Conservation (phyloP, 225 moss, liverwort and hornwort species). For the Pseudoscleropodium purum region DNA sequence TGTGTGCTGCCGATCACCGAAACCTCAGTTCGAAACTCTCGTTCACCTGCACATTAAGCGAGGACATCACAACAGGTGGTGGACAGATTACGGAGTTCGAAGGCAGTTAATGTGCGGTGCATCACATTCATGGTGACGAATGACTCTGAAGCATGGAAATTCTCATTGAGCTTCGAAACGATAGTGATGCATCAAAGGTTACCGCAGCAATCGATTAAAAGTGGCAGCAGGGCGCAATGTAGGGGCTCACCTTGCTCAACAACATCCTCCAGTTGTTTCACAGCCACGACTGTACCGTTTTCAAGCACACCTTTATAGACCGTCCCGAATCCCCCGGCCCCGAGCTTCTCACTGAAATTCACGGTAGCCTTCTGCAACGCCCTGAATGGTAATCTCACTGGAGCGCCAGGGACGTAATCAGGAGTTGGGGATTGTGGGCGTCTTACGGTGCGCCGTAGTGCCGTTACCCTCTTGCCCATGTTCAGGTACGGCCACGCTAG, state of each 20-base stretch:
- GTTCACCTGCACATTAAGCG: conserved; percentile 26
- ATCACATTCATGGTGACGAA: background rate
- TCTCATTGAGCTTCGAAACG: background rate
- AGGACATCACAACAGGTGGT: background rate
- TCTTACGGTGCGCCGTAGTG: background rate
- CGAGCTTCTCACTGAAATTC: conserved; percentile 57
- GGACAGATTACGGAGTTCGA: background rate
- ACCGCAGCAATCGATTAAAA: background rate
- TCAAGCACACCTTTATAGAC: conserved; percentile 59
- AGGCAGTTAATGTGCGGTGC: background rate
- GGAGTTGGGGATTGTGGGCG: background rate
- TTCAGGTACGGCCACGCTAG: conserved; percentile 7
- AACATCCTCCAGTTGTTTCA: conserved; percentile 62
- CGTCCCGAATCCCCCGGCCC: conserved; percentile 50
- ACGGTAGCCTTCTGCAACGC: conserved; percentile 54
- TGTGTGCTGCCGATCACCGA: conserved; percentile 57
- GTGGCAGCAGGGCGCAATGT: background rate
- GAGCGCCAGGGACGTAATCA: conserved; percentile 49
- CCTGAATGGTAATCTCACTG: conserved; percentile 31
- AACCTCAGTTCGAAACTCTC: conserved; percentile 68
- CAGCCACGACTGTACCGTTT: conserved; percentile 48
- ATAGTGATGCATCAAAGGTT: background rate
- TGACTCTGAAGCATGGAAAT: background rate
- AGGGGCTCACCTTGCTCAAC: conserved; percentile 30
- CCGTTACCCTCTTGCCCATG: background rate